Evolutionary conservation across 345 rosid species (phyloP), one percentile per base, ranked within the genome.

Genomic region (Acer negundo): DNA sequence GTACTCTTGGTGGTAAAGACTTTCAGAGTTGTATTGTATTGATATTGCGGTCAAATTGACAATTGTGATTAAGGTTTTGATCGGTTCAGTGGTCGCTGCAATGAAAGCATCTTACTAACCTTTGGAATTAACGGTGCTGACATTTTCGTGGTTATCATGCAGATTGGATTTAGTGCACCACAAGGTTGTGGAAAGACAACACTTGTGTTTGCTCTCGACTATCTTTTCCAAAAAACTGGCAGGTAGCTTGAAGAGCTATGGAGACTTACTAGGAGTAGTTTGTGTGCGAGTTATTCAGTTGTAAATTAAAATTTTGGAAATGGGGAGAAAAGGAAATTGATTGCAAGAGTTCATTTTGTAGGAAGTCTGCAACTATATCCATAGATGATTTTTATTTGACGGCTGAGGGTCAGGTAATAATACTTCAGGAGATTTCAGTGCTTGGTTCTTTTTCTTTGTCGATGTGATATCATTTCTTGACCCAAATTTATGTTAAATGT

Each of bases 151-250:
- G 69, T 61, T n/a, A 15, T 74, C 85, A 15, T 74, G 86, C 87
- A 96, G 99, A 87, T 96, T 84, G 99, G 99, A 78, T 94, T 96
- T 70, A 94, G 97, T 69, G 98, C 98, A 4, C 98, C 99, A 26
- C 98, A 96, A 80, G 99, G 97, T 35, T 94, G 98, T 86, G 99
- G 99, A 78, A 96, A 96, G 90, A 94, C 97, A 63, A 96, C 99
- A 13, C 99, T 94, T 69, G 98, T 92, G 77, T 91, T 92, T 86
- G 99, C 98, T 51, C 98, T 96, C 75, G 88, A 89, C 81, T 89
- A 89, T 82, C 98, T 96, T 75, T 96, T 96, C 85, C 74, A 77
- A 71, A 77, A 82, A 44, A 91, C 94, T 23, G 90, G 90, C 88
- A 92, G 94, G 99, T 96, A 83, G 66, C 74, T 70, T 59, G 72